A percentile compares a stretch with the other conserved stretches of the same genome.
phyloP scores from a whole-genome alignment of 2,329 filamentous ascomycete genomes.

The Alternaria novae-zelandiae region DNA sequence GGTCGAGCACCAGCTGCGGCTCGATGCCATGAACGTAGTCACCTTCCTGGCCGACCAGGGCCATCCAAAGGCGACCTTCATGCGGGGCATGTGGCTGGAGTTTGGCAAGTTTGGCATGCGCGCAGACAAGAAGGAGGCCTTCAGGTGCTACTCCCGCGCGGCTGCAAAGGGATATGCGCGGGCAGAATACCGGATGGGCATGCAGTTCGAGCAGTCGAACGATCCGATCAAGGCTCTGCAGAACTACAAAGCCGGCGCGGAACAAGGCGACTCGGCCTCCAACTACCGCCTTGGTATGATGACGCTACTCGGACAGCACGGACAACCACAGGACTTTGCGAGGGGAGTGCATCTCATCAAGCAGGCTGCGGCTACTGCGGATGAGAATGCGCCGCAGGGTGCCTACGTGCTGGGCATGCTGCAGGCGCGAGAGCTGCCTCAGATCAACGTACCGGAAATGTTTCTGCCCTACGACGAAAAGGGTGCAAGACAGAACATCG shows the following conservation, averaged over 20 bases:
- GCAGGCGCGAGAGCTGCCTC: conserved; percentile 86
- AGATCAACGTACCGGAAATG: conserved; percentile 78
- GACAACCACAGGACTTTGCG: conserved; percentile 80
- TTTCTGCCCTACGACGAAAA: conserved; percentile 75
- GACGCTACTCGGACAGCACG: conserved; percentile 91
- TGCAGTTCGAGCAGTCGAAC: conserved; percentile 96
- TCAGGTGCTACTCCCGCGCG: conserved; percentile 83
- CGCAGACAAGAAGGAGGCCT: conserved; percentile 93
- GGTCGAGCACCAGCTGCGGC: conserved; percentile 84
- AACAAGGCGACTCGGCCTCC: conserved; percentile 84
- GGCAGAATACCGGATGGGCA: conserved; percentile 95
- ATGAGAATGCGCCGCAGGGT: conserved; percentile 96
- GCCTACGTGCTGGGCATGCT: conserved; percentile 97
- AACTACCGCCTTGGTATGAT: conserved; percentile 94
- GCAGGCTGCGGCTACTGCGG: conserved; percentile 81
- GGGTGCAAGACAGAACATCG: conserved; percentile 83
- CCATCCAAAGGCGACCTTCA: conserved; percentile 92
- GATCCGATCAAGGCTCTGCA: conserved; percentile 89
- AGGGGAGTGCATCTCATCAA: conserved; percentile 82
- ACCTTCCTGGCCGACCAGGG: conserved; percentile 87
- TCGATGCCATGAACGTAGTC: conserved; percentile 91
- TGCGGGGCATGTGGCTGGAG: conserved; percentile 95
- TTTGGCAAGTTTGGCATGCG: conserved; percentile 95
- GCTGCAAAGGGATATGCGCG: conserved; percentile 84
- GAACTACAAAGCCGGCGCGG: conserved; percentile 85